These are phyloP conservation scores for Whalleya microplaca DNA, from an alignment of 2,329 filamentous ascomycete species.

Conservation along the genomic window DNA sequence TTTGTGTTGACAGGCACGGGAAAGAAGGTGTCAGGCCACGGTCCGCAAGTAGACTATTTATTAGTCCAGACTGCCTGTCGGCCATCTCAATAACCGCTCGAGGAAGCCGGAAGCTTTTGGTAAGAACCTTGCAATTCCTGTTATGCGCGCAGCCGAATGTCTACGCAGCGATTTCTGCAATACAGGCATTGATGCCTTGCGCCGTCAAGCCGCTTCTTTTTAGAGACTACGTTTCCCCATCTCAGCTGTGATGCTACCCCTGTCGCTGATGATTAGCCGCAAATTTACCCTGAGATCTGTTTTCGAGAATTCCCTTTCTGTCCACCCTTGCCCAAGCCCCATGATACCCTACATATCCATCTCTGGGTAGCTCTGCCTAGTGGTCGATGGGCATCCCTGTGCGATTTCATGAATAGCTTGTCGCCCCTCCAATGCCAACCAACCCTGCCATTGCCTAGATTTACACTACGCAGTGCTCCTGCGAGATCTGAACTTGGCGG, in stretches of 20 bases:
- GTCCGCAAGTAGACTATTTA: slow-evolving; percentile 12
- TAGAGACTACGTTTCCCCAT: slow-evolving; percentile 4
- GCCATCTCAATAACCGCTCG: slow-evolving; percentile 4
- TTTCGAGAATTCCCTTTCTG: slow-evolving; percentile 7
- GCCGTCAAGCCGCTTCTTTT: slow-evolving; percentile 2
- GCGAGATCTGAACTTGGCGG: background rate
- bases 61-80: slow-evolving; percentile 10
- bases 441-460: background rate
- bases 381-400: slow-evolving; percentile 3
- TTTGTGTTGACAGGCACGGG: slow-evolving; percentile 12
- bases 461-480: background rate
- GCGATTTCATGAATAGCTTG: slow-evolving; percentile 14
- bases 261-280: slow-evolving; percentile 14
- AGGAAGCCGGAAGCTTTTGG: slow-evolving; percentile 7
- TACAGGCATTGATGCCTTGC: slow-evolving; percentile 1
- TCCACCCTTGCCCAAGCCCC: slow-evolving; percentile 12
- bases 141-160: background rate
- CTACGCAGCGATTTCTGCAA: background rate
- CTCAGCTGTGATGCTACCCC: slow-evolving; percentile 8
- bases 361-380: background rate
- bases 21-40: slow-evolving; percentile 12
- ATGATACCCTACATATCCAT: slow-evolving; percentile 11
- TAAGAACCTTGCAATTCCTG: slow-evolving; percentile 13
- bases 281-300: slow-evolving; percentile 20
- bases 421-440: slow-evolving; percentile 6